Evolutionary conservation across 2,329 filamentous ascomycete species (phyloP).

Genomic region (Celoporthe dispersa): DNA sequence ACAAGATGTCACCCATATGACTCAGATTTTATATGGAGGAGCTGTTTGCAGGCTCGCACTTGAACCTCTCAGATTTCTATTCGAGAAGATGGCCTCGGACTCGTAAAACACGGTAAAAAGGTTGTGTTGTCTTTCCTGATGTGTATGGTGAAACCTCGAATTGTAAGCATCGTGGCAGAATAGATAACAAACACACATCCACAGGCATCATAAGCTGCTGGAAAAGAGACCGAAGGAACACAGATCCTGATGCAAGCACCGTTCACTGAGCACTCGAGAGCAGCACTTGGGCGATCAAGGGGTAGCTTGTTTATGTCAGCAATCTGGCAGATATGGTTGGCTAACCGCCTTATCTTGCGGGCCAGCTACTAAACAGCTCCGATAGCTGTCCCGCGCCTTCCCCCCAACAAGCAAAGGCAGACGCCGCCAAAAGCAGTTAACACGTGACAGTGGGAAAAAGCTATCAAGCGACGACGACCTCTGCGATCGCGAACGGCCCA

Average conservation of each 20-base stretch:
- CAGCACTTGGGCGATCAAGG: background rate
- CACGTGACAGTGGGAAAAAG: conserved; percentile 30
- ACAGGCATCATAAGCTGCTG: background rate
- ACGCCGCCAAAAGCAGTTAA: conserved; percentile 7
- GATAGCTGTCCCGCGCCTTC: background rate
- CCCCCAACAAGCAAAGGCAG: conserved; percentile 13
- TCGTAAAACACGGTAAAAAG: background rate
- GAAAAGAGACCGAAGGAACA: background rate
- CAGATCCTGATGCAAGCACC: background rate
- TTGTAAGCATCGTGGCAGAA: background rate
- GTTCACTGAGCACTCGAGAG: background rate
- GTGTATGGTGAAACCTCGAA: background rate
- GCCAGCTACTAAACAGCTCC: background rate
- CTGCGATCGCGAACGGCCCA: conserved; percentile 21
- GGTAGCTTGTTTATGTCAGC: background rate
- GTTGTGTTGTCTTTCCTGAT: background rate
- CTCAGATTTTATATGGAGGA: too few relatives aligned
- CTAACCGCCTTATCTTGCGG: background rate
- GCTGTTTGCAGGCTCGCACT: too few relatives aligned
- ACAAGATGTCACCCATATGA: too few relatives aligned
- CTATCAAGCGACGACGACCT: conserved; percentile 24
- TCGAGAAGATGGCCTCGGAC: background rate
- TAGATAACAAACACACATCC: background rate
- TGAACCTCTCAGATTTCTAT: too few relatives aligned
- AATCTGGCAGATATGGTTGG: background rate